These are phyloP conservation scores for Westerdykella aurantiaca DNA, from an alignment of 2,329 filamentous ascomycete genomes.

Conservation along the genomic window DNA sequence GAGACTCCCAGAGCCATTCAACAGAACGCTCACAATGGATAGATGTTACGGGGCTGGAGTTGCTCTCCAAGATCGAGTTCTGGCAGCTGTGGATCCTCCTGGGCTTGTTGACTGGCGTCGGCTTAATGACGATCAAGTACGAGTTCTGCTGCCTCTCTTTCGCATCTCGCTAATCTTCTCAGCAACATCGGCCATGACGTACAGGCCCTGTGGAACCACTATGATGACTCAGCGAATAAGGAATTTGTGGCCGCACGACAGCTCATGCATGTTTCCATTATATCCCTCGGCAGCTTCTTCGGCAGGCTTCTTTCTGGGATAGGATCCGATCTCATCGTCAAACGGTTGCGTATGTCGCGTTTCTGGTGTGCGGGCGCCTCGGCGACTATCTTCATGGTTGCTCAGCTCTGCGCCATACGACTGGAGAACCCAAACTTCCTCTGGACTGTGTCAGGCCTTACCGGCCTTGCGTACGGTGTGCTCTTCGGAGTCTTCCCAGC, in stretches of 20 bases:
- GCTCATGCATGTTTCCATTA: conserved; percentile 85
- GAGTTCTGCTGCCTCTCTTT: conserved; percentile 30
- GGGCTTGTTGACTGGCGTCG: conserved; percentile 85
- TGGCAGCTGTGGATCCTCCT: conserved; percentile 88
- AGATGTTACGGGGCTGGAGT: conserved; percentile 82
- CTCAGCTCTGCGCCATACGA: conserved; percentile 69
- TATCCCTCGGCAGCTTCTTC: conserved; percentile 82
- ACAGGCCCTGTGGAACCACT: conserved; percentile 82
- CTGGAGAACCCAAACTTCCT: conserved; percentile 73
- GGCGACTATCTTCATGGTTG: conserved; percentile 68
- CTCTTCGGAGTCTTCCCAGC: conserved; percentile 92
- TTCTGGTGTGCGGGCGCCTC: conserved; percentile 87
- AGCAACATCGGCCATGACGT: conserved; percentile 93
- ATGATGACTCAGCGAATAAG: conserved; percentile 65
- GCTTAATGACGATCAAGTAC: conserved; percentile 98
- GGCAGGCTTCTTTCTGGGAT: conserved; percentile 70
- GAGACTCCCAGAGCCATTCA: conserved; percentile 56
- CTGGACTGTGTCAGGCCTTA: conserved; percentile 72
- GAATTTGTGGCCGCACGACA: conserved; percentile 76
- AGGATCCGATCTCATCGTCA: conserved; percentile 85
- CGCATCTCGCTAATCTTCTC: conserved; percentile 38
- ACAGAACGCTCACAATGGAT: conserved; percentile 68
- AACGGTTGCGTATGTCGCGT: conserved; percentile 70
- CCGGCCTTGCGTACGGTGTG: conserved; percentile 85
- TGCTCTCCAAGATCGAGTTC: conserved; percentile 71